Percentiles rank a stretch among this genome's conserved stretches.
phyloP scores from a whole-genome alignment of 148 eudicot genomes.

The Rhododendron vialii region DNA sequence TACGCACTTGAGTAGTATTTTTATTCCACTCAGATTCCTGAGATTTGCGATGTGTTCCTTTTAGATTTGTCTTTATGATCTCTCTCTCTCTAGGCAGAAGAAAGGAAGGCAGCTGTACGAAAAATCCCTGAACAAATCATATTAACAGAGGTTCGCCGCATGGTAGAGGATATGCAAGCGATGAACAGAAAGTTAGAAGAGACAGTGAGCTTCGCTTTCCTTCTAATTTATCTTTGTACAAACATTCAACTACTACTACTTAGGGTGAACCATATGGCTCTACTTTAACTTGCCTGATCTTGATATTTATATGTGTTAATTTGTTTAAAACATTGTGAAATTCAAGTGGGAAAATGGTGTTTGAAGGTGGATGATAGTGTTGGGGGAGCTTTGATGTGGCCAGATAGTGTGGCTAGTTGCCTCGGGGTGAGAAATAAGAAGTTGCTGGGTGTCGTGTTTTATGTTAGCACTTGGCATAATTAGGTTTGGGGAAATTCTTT shows the following conservation, averaged over 20 bases:
- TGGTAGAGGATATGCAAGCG: conserved; percentile 94
- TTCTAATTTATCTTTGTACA: not conserved
- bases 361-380: not conserved
- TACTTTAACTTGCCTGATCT: not conserved
- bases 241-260: not conserved
- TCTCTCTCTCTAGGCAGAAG: conserved; percentile 48
- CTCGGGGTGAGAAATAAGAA: not conserved
- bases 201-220: conserved; percentile 47
- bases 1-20: not conserved
- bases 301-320: not conserved
- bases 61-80: not conserved
- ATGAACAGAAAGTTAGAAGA: conserved; percentile 74
- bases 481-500: not conserved
- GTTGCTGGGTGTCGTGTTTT: not conserved
- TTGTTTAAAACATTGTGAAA: not conserved
- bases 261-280: not conserved
- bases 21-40: not conserved
- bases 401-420: not conserved
- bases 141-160: conserved; percentile 81
- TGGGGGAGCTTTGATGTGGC: not conserved
- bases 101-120: conserved; percentile 48
- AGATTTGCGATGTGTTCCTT: not conserved
- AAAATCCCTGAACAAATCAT: conserved; percentile 86
- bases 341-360: not conserved
- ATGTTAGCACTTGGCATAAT: not conserved